These are phyloP conservation scores for Apiospora rasikravindrae DNA, from an alignment of 2,329 filamentous ascomycete species.

Conservation along the genomic window DNA sequence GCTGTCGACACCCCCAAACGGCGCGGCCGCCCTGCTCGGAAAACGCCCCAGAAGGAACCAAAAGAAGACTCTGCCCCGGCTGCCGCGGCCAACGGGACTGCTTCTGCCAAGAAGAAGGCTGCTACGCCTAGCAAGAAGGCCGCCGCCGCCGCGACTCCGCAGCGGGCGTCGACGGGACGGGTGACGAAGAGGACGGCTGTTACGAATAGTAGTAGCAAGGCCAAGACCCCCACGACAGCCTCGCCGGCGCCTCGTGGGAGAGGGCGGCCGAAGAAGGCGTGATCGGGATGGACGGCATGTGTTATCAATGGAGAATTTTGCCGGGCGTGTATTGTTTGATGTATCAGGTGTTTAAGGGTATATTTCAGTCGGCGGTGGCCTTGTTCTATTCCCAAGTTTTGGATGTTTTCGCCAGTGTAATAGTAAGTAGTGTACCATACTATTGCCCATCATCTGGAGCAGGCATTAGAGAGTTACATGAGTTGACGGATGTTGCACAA, in stretches of 20 bases:
- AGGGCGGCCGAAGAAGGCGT: neutral
- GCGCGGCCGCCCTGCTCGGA: neutral
- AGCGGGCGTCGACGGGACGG: neutral
- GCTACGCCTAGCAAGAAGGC: neutral
- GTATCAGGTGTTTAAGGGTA: neutral
- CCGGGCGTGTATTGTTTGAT: neutral
- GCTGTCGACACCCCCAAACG: neutral
- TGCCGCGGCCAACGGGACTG: neutral
- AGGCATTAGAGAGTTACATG: neutral
- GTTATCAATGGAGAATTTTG: neutral
- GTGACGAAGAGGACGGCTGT: neutral
- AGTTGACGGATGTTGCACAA: neutral
- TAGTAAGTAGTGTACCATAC: neutral
- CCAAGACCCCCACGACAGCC: neutral
- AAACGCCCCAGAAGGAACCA: neutral
- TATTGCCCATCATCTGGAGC: neutral
- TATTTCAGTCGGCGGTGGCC: no score
- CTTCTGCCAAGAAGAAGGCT: neutral
- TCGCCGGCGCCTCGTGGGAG: neutral
- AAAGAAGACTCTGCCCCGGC: neutral
- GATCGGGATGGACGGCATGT: neutral
- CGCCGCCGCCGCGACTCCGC: neutral
- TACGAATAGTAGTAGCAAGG: neutral
- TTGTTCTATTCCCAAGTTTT: no score
- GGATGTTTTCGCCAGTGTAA: neutral